Evolutionary conservation across 805 yeast genomes (phyloP).

Genomic region (Scheffersomyces lignosus): DNA sequence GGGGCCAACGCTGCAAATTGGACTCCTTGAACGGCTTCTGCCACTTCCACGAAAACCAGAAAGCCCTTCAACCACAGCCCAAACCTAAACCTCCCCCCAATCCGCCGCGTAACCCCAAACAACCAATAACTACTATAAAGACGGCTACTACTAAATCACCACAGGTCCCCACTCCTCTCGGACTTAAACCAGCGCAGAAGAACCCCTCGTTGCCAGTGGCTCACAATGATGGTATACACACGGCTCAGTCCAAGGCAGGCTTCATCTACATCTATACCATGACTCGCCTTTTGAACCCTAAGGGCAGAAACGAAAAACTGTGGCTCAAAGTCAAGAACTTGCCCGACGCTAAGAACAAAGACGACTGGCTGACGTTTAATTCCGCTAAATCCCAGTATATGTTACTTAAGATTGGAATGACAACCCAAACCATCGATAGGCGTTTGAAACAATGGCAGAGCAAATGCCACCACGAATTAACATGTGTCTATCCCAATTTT

Average conservation of each 20-base stretch:
- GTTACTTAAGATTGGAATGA: conserved; percentile 54
- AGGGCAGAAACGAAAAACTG: conserved; percentile 19
- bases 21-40: conserved; percentile 27
- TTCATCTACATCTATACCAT: conserved; percentile 53
- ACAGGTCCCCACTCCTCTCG: too few relatives aligned
- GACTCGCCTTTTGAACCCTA: conserved; percentile 34
- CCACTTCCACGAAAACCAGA: conserved; percentile 28
- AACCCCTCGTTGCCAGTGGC: too few relatives aligned
- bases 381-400: conserved; percentile 37
- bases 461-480: conserved; percentile 49
- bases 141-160: too few relatives aligned
- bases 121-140: too few relatives aligned
- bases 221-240: too few relatives aligned
- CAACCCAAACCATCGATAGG: conserved; percentile 43
- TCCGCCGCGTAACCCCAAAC: conserved; percentile 1
- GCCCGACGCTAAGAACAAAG: conserved; percentile 18
- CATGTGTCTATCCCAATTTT: conserved; percentile 35
- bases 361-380: conserved; percentile 34
- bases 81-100: too few relatives aligned
- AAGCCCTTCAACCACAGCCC: background rate
- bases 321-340: conserved; percentile 41
- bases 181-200: too few relatives aligned
- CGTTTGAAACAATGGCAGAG: conserved; percentile 54
- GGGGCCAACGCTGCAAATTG: conserved; percentile 42
- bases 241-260: too few relatives aligned